Evolutionary conservation across 495 filamentous ascomycete species (phyloP).

Genomic region (Penicillium goetzii): DNA sequence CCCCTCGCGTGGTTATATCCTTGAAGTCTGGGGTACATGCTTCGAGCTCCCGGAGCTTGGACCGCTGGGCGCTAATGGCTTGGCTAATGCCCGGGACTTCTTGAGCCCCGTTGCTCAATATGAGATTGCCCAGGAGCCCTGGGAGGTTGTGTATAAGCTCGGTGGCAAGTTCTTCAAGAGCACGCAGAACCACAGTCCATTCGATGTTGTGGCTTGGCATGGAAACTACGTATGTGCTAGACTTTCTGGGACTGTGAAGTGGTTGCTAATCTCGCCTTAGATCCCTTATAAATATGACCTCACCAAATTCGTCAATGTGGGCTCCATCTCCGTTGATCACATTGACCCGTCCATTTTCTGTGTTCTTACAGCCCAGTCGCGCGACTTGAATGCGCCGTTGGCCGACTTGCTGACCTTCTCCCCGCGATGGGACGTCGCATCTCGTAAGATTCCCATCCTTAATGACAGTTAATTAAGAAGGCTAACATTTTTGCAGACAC

Average conservation of each 20-base stretch:
- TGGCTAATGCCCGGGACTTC: slow-evolving; percentile 56
- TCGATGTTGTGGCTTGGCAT: slow-evolving; percentile 59
- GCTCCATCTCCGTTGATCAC: slow-evolving; percentile 54
- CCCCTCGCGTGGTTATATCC: slow-evolving; percentile 52
- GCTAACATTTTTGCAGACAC: slow-evolving; percentile 38
- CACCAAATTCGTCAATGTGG: slow-evolving; percentile 56
- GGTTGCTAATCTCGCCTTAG: slow-evolving; percentile 26
- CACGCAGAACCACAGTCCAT: slow-evolving; percentile 54
- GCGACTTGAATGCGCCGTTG: slow-evolving; percentile 47
- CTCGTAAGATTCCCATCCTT: slow-evolving; percentile 33
- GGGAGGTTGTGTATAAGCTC: slow-evolving; percentile 56
- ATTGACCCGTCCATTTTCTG: slow-evolving; percentile 58
- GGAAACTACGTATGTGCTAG: slow-evolving; percentile 48
- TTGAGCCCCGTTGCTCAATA: slow-evolving; percentile 48
- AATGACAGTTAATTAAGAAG: neutral
- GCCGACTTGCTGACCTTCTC: slow-evolving; percentile 55
- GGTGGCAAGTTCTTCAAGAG: slow-evolving; percentile 54
- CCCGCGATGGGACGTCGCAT: slow-evolving; percentile 54
- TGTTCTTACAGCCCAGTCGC: slow-evolving; percentile 52
- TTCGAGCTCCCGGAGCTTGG: slow-evolving; percentile 56
- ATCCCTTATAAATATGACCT: slow-evolving; percentile 55
- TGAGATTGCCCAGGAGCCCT: slow-evolving; percentile 44
- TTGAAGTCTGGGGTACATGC: slow-evolving; percentile 52
- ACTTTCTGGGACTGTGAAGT: neutral
- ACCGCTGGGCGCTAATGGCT: slow-evolving; percentile 53